Evolutionary conservation across 2,329 filamentous ascomycete species (phyloP), one percentile per base, ranked within the genome.

Genomic region (Alternaria arbusti): DNA sequence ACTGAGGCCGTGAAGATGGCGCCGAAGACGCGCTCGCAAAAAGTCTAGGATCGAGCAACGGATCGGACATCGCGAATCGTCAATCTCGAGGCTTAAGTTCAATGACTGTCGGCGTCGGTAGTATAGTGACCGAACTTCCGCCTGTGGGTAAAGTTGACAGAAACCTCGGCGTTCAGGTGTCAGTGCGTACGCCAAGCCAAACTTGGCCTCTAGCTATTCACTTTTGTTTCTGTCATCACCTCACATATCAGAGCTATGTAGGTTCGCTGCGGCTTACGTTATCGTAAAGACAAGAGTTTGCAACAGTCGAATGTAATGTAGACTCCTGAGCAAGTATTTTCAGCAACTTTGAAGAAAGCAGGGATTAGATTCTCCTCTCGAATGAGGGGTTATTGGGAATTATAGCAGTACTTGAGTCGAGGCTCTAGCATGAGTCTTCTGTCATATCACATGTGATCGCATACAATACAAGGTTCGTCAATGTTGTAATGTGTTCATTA

Each of bases 1-100:
- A 78, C 61, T 71, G 54, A 61, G 71, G 76, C 8, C 69, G 63
- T 50, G 67, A 69, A 59, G 73, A 74, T 25, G 68, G 71, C 59
- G 70, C 69, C 57, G 69, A 72, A 17, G 64, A 71, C 12, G 72
- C 65, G 64, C 60, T 59, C 32, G 60, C 44, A 20, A 71, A 78
- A 57, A 78, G 65, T 20, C 74, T 65, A 3, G 77, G 77, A 46
- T 79, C 77, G 45, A 79, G 77, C n/a, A 52, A 46, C 9, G 69
- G 68, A 49, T 76, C 74, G 12, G 71, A 60, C 76, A 78, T 78
- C 5, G 11, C 4, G 23, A 40, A 45, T 32, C 32, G 10, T 50
- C 23, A 17, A 40, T 3, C 36, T 57, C 52, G 44, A 56, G 45
- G 58, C 46, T 63, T 40, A 40, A 17, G 58, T 20, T 54, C 44